Evolutionary conservation across 2,329 filamentous ascomycete species (phyloP).

Genomic region (Alternaria metachromatica): DNA sequence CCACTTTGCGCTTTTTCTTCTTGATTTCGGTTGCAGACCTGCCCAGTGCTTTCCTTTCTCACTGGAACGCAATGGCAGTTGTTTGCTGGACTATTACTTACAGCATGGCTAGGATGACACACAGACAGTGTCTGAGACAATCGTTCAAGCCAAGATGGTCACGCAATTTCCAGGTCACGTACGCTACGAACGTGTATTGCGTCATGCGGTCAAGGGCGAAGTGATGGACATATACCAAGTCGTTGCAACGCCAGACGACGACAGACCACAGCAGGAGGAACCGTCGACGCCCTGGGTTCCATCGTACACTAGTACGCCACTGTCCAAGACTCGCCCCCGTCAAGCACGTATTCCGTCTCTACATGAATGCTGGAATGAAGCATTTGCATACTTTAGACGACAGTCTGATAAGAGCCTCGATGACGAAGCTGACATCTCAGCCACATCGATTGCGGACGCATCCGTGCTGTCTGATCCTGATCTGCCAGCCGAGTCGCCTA

Average conservation of each 20-base stretch:
- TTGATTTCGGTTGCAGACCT: background rate
- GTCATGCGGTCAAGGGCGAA: slow-evolving; percentile 34
- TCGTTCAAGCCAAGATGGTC: slow-evolving; percentile 18
- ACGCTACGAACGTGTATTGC: slow-evolving; percentile 38
- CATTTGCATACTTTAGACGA: background rate
- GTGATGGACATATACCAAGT: background rate
- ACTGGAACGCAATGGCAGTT: background rate
- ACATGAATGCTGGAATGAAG: background rate
- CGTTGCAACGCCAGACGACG: background rate
- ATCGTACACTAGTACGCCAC: slow-evolving; percentile 1
- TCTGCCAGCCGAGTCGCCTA: background rate
- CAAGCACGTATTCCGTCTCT: background rate
- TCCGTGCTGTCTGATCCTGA: background rate
- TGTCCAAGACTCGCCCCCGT: background rate
- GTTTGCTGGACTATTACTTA: background rate
- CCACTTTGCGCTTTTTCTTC: background rate
- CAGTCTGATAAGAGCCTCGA: background rate
- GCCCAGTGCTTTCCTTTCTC: background rate
- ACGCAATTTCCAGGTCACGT: slow-evolving; percentile 36
- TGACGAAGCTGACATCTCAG: background rate
- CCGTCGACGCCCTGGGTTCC: background rate
- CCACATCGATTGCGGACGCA: background rate
- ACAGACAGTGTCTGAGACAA: slow-evolving; percentile 13
- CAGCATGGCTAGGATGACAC: background rate
- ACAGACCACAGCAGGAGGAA: background rate